Conservation (phyloP, 108 stramenopile species). For the Asterionellopsis glacialis region DNA sequence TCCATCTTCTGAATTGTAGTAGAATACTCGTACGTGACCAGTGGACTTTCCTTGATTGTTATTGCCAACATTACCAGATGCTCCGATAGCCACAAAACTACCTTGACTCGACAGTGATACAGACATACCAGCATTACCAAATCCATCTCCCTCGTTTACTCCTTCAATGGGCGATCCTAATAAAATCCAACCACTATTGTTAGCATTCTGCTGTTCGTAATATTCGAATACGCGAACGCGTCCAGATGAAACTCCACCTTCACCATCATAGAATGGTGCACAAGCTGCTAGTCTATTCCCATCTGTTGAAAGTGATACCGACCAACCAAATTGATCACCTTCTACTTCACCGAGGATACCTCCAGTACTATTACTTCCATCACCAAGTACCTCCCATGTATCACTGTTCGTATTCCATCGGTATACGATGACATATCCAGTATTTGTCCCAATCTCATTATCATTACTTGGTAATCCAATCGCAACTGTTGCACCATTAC, state of each 20-base stretch:
- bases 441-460: not conserved
- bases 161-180: conserved; percentile 13
- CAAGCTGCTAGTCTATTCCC: conserved; percentile 12
- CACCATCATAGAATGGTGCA: not conserved
- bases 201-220: not conserved
- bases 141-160: conserved; percentile 5
- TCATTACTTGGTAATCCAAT: not conserved
- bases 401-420: not conserved
- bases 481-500: conserved; percentile 2
- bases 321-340: conserved; percentile 6
- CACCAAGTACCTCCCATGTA: not conserved
- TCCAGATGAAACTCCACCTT: not conserved
- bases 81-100: conserved; percentile 10
- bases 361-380: not conserved
- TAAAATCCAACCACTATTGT: not conserved
- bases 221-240: conserved; percentile 5
- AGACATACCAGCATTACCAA: not conserved
- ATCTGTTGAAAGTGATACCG: conserved; percentile 16
- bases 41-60: not conserved
- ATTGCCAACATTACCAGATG: not conserved
- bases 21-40: conserved; percentile 7
- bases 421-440: conserved; percentile 14
- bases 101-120: conserved; percentile 19
- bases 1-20: not conserved
- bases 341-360: conserved; percentile 8